Percentiles rank a stretch among this genome's conserved stretches.
Conservation (phyloP, 192 early-diverging fungal genomes). For the Kappamyces sp. region DNA sequence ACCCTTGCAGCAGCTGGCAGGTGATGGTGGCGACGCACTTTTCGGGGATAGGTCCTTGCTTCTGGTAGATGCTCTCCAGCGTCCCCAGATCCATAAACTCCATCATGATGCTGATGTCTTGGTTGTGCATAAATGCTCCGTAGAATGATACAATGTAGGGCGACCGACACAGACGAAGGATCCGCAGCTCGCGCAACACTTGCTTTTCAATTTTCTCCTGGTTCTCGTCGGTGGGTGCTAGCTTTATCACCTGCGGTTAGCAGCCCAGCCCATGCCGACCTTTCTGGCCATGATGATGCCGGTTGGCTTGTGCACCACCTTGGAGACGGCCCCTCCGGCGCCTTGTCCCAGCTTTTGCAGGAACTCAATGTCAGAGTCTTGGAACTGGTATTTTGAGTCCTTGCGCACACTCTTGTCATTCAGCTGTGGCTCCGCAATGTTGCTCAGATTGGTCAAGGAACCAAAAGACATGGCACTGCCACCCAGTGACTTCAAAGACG, state of each 20-base stretch:
- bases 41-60: slow-evolving; percentile 12
- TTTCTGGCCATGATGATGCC: slow-evolving; percentile 77
- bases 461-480: neutral
- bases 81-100: slow-evolving; percentile 84
- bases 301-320: slow-evolving; percentile 63
- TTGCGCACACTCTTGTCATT: slow-evolving; percentile 13
- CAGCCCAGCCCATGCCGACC: slow-evolving; percentile 42
- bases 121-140: slow-evolving; percentile 72
- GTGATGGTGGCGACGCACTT: neutral
- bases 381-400: slow-evolving; percentile 14
- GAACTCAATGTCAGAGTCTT: slow-evolving; percentile 1
- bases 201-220: slow-evolving; percentile 36
- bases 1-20: slow-evolving; percentile 11
- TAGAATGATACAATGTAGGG: slow-evolving; percentile 80
- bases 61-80: slow-evolving; percentile 72
- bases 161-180: slow-evolving; percentile 70
- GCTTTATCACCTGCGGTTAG: neutral
- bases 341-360: slow-evolving; percentile 65
- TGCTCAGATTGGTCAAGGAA: slow-evolving; percentile 2
- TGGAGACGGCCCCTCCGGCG: slow-evolving; percentile 74
- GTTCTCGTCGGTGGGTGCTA: slow-evolving; percentile 14
- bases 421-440: neutral
- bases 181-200: slow-evolving; percentile 76
- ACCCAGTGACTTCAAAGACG: neutral
- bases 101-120: slow-evolving; percentile 79